Evolutionary conservation across 2,329 filamentous ascomycete species (phyloP).

Genomic region (Penicillium verrucosum): DNA sequence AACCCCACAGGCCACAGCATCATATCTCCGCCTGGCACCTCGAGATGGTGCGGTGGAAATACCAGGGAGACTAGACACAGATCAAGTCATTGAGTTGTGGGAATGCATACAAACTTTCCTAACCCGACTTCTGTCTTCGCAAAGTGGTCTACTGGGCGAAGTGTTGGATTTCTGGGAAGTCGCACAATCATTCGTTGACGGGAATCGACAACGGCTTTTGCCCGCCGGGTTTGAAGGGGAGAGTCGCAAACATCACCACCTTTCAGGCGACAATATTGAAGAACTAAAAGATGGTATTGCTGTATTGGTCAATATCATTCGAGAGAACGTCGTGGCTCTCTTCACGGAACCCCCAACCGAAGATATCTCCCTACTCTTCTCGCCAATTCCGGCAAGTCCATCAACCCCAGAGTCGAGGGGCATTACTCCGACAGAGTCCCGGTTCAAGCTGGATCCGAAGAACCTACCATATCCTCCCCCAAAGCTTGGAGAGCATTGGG

Average conservation of each 20-base stretch:
- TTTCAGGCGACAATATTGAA: conserved; percentile 66
- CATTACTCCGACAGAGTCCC: conserved; percentile 62
- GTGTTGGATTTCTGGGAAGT: conserved; percentile 93
- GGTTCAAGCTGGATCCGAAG: conserved; percentile 75
- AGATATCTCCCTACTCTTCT: conserved; percentile 83
- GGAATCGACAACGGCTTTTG: conserved; percentile 73
- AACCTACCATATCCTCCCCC: conserved; percentile 75
- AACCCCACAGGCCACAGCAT: conserved; percentile 64
- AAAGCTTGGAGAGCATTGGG: conserved; percentile 79
- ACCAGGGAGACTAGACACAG: conserved; percentile 66
- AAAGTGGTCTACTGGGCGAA: conserved; percentile 80
- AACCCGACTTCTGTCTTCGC: conserved; percentile 66
- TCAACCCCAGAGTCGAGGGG: conserved; percentile 57
- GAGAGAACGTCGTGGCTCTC: conserved; percentile 74
- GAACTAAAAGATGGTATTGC: conserved; percentile 74
- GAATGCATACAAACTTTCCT: conserved; percentile 78
- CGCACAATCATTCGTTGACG: conserved; percentile 83
- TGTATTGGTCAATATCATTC: conserved; percentile 79
- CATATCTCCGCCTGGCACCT: conserved; percentile 70
- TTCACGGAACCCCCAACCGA: conserved; percentile 87
- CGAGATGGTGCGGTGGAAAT: conserved; percentile 64
- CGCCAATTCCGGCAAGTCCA: conserved; percentile 66
- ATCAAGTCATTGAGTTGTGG: conserved; percentile 86
- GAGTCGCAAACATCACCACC: conserved; percentile 74
- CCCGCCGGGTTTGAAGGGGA: conserved; percentile 79